A percentile compares a stretch with the other conserved stretches of the same genome.
These are phyloP conservation scores for Eucalyptus victrix DNA, from an alignment of 345 rosid species.

Conservation along the genomic window DNA sequence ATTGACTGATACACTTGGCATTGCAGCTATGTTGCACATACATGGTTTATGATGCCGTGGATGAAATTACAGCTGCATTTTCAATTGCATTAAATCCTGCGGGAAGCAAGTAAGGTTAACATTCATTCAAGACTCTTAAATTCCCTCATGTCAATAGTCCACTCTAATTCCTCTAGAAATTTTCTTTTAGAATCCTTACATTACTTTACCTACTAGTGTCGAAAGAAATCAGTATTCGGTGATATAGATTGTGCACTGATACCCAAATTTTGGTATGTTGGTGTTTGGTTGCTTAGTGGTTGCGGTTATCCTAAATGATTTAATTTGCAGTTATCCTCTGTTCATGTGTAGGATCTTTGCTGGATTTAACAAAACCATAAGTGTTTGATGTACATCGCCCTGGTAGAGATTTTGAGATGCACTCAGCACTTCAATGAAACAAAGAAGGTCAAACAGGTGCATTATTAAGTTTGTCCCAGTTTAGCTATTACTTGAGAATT, in stretches of 20 bases:
- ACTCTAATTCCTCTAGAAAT: not conserved
- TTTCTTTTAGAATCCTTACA: not conserved
- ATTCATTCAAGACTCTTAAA: not conserved
- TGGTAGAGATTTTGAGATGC: constrained; percentile 71
- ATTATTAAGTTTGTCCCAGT: not conserved
- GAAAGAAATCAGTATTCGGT: not conserved
- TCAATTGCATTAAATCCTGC: constrained; percentile 77
- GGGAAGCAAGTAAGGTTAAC: constrained; percentile 65
- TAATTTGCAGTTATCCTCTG: not conserved
- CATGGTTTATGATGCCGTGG: constrained; percentile 87
- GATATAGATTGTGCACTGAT: not conserved
- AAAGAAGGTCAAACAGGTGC: constrained; percentile 95
- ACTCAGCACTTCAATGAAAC: constrained; percentile 63
- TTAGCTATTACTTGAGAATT: not conserved
- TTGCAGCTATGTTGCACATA: constrained; percentile 90
- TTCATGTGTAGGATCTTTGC: constrained; percentile 60
- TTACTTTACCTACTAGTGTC: not conserved
- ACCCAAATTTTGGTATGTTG: not conserved
- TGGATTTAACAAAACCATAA: constrained; percentile 72
- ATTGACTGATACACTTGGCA: not conserved
- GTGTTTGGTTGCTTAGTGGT: not conserved
- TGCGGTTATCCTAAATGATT: not conserved
- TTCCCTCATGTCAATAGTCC: not conserved
- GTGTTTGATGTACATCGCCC: constrained; percentile 92
- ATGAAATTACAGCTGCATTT: constrained; percentile 92